phyloP scores from a whole-genome alignment of 2,329 filamentous ascomycete genomes.

The Diaporthe ilicicola region DNA sequence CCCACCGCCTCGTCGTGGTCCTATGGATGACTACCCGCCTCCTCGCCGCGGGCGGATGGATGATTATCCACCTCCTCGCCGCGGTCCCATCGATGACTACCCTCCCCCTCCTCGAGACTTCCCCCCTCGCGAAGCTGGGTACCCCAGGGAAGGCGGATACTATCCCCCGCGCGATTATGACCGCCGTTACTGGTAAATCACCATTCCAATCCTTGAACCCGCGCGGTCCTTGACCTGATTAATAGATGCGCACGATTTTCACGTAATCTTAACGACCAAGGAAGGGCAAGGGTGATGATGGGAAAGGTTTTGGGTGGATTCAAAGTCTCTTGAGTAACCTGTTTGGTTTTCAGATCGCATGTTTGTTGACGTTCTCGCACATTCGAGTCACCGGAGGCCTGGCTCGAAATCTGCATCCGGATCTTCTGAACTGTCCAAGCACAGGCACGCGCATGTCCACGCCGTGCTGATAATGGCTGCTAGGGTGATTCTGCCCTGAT shows the following conservation, averaged over 20 bases:
- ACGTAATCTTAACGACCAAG: conserved; percentile 23
- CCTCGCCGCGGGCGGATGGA: conserved; percentile 62
- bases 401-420: neutral
- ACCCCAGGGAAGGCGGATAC: conserved; percentile 58
- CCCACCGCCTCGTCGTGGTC: conserved; percentile 69
- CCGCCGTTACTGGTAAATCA: conserved; percentile 58
- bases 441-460: neutral
- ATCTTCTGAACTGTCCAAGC: neutral
- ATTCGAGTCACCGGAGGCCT: neutral
- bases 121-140: conserved; percentile 59
- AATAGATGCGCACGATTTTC: conserved; percentile 31
- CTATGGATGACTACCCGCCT: conserved; percentile 77
- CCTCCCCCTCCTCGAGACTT: conserved; percentile 60
- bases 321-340: conserved; percentile 2
- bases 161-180: conserved; percentile 53
- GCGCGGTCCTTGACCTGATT: conserved; percentile 36
- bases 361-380: neutral
- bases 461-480: neutral
- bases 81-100: conserved; percentile 60
- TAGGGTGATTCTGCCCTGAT: neutral
- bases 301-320: conserved; percentile 6
- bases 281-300: conserved; percentile 24
- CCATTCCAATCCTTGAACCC: conserved; percentile 32
- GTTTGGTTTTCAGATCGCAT: neutral
- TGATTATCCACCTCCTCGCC: conserved; percentile 63